Percentiles rank a stretch among this genome's conserved stretches.
phyloP scores from a whole-genome alignment of 495 filamentous ascomycete genomes.

The Platismatia glauca region DNA sequence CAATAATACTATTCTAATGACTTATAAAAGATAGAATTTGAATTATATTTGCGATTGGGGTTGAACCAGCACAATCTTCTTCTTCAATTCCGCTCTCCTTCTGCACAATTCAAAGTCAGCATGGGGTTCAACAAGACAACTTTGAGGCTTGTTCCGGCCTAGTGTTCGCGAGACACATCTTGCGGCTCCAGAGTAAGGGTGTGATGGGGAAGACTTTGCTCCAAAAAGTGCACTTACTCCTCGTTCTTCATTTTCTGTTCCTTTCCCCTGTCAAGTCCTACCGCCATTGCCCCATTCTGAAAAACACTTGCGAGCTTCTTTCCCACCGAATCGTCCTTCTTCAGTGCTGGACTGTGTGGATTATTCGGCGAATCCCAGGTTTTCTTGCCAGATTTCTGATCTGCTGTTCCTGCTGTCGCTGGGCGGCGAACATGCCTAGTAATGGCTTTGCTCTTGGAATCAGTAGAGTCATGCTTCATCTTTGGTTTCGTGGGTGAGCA shows the following conservation, averaged over 20 bases:
- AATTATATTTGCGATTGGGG: too few relatives aligned
- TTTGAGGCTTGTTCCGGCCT: too few relatives aligned
- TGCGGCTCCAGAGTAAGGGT: not conserved
- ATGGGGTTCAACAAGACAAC: too few relatives aligned
- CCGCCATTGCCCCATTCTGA: not conserved
- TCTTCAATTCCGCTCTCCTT: conserved; percentile 35
- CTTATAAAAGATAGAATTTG: too few relatives aligned
- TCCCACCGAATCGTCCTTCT: not conserved
- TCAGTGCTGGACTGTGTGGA: not conserved
- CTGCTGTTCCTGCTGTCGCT: not conserved
- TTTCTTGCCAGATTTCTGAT: not conserved
- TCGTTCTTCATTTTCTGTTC: conserved; percentile 21
- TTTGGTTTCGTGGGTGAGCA: conserved; percentile 2
- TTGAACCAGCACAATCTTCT: conserved; percentile 38
- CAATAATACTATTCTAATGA: too few relatives aligned
- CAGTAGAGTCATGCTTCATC: not conserved
- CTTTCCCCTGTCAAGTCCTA: conserved; percentile 17
- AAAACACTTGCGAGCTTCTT: not conserved
- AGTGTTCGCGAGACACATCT: too few relatives aligned
- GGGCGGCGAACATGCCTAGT: too few relatives aligned
- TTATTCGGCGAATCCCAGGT: not conserved
- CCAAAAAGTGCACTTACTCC: conserved; percentile 26
- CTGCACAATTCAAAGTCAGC: conserved; percentile 29
- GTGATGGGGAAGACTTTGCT: not conserved
- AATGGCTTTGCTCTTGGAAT: not conserved